Conservation (phyloP, 805 yeast genomes). For the Candida golubevii region DNA sequence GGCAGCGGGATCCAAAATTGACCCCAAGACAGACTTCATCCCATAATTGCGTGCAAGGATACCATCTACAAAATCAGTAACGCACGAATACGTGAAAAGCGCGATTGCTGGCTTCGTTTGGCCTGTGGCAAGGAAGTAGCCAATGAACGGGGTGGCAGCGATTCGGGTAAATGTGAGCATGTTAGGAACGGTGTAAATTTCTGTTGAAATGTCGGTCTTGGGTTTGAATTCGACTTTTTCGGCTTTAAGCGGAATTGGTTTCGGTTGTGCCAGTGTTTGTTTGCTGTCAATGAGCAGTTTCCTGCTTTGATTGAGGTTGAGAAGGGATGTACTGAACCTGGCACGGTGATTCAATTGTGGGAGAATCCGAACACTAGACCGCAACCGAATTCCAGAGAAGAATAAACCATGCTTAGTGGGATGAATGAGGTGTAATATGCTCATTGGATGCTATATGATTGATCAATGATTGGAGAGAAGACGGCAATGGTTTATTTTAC, state of each 20-base stretch:
- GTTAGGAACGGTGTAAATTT: constrained; percentile 82
- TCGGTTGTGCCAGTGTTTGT: not conserved
- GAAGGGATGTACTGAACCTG: not conserved
- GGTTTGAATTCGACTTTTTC: not conserved
- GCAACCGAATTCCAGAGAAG: not conserved
- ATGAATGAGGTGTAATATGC: no score
- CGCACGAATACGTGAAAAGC: constrained; percentile 76
- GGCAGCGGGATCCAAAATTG: constrained; percentile 92
- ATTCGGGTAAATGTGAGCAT: constrained; percentile 76
- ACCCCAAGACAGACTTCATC: constrained; percentile 77
- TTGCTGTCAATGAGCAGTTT: not conserved
- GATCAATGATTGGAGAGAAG: no score
- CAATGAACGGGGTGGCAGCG: constrained; percentile 79
- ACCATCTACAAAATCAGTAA: constrained; percentile 92
- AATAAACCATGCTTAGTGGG: no score
- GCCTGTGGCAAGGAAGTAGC: constrained; percentile 66
- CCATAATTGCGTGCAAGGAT: constrained; percentile 79
- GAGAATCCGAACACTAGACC: not conserved
- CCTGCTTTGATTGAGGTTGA: not conserved
- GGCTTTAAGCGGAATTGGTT: not conserved
- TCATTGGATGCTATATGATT: no score
- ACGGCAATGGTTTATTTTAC: no score
- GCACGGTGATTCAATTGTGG: not conserved
- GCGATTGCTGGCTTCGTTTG: constrained; percentile 62
- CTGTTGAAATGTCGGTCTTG: constrained; percentile 5